Evolutionary conservation across 768 basidiomycete species (phyloP), one percentile per base, ranked within the genome.

Genomic region (Pulveroboletus sp.): DNA sequence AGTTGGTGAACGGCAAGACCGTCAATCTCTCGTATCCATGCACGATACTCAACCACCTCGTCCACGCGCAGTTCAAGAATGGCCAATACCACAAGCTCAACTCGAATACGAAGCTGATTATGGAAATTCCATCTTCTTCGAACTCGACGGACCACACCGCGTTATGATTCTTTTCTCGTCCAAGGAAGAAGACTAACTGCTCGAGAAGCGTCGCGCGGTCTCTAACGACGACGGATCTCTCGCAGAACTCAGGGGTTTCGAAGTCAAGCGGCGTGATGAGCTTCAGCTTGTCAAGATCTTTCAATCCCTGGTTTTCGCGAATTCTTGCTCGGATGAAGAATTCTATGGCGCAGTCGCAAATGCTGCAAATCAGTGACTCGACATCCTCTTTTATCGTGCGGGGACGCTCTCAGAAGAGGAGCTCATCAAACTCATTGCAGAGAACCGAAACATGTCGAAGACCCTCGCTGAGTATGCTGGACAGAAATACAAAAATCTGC

Each of bases 111-210:
- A 73, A n/a, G 72, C 97, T 24, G 89, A 90, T 54, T 90, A 85
- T 69, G 96, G 98, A 70, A 98, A 99, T 70, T 95, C 93, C 16
- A 99, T 99, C 69, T 99, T 98, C 76, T 98, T 99, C 73, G 95
- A 99, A 69, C 78, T 99, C 51, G 95, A 99, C 59, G 96, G 96
- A 2, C 96, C 96, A 2, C 98, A 98, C 74, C 91, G 84, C 57
- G 96, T 95, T 6, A 98, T 99, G 96, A 97, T 98, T 60, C 78
- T 99, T 12, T 96, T 96, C 2, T 95, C 93, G 2, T 98, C 96
- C 1, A 99, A 99, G 65, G 96, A 99, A 69, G 96, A 99, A 68
- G 96, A 98, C 67, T 98, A 98, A 64, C 67, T 99, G 48, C 72
- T 99, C 60, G 98, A 99, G 75, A 99, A 99, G 69, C 88, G 96